Evolutionary conservation across 768 basidiomycete species (phyloP).

Genomic region (Collybia sordida): DNA sequence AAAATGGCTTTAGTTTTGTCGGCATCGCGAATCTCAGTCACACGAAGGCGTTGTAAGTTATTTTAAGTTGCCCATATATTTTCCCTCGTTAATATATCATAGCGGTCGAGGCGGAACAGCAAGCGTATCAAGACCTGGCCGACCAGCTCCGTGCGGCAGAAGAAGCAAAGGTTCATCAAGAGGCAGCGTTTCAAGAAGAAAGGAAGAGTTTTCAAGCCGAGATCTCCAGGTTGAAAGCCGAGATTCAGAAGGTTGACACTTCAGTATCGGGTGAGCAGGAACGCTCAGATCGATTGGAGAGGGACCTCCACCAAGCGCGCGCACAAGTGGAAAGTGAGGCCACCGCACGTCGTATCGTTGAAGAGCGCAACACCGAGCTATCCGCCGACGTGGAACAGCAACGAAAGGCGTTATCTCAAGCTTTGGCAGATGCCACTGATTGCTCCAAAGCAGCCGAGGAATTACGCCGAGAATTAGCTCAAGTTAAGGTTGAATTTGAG

Average conservation of each 20-base stretch:
- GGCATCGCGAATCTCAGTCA: slow-evolving; percentile 65
- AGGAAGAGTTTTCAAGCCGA: slow-evolving; percentile 55
- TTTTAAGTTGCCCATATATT: neutral
- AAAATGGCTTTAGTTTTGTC: slow-evolving; percentile 59
- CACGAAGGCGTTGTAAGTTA: slow-evolving; percentile 70
- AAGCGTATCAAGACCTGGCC: slow-evolving; percentile 69
- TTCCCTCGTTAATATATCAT: slow-evolving; percentile 8
- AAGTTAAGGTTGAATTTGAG: slow-evolving; percentile 61
- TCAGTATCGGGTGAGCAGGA: slow-evolving; percentile 44
- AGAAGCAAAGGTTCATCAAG: slow-evolving; percentile 56
- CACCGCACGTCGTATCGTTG: slow-evolving; percentile 59
- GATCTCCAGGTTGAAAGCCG: slow-evolving; percentile 49
- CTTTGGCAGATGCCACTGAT: slow-evolving; percentile 68
- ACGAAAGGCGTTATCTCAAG: slow-evolving; percentile 50
- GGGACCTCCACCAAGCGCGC: slow-evolving; percentile 61
- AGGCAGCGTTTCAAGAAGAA: slow-evolving; percentile 58
- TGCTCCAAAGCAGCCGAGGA: slow-evolving; percentile 59
- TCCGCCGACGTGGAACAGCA: slow-evolving; percentile 55
- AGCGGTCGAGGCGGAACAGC: slow-evolving; percentile 78
- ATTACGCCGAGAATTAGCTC: slow-evolving; percentile 61
- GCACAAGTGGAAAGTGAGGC: slow-evolving; percentile 65
- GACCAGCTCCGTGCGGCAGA: slow-evolving; percentile 64
- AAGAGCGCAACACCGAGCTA: slow-evolving; percentile 62
- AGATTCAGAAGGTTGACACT: slow-evolving; percentile 39
- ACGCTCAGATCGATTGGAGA: slow-evolving; percentile 56